Conservation (phyloP, 306 rosid species). For the Trifolium fragiferum region DNA sequence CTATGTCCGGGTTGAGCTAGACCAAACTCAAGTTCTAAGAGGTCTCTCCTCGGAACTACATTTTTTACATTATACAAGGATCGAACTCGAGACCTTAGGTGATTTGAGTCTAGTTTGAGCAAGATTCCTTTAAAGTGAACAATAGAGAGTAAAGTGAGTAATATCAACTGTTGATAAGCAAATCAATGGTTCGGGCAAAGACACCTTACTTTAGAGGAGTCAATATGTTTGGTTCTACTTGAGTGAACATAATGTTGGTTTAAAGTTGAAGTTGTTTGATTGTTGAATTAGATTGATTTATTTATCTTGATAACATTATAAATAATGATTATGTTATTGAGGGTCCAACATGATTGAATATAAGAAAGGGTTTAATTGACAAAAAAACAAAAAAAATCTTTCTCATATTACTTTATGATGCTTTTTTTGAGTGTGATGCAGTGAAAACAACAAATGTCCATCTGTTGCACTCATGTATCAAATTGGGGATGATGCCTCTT, state of each 20-base stretch:
- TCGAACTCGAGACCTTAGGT: not conserved
- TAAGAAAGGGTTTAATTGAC: not conserved
- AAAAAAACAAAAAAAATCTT: not conserved
- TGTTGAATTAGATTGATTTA: not conserved
- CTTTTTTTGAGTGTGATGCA: constrained; percentile 45
- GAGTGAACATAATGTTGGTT: not conserved
- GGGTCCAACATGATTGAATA: constrained; percentile 25
- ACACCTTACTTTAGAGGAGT: not conserved
- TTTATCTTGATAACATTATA: constrained; percentile 1
- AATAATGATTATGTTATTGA: not conserved
- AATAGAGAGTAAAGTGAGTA: no score
- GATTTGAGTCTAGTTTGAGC: not conserved
- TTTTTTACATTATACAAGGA: not conserved
- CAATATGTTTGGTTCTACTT: not conserved
- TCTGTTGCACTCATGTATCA: constrained; percentile 96
- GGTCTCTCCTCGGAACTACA: not conserved
- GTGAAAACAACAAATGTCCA: constrained; percentile 76
- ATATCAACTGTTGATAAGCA: no score
- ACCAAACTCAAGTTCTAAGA: no score
- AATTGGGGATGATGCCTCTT: constrained; percentile 78
- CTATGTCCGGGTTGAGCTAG: no score
- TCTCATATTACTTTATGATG: constrained; percentile 20
- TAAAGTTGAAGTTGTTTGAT: not conserved
- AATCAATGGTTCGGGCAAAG: not conserved
- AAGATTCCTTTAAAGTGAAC: no score